Conservation (phyloP, 108 stramenopile species). For the Parietichytrium sp. region DNA sequence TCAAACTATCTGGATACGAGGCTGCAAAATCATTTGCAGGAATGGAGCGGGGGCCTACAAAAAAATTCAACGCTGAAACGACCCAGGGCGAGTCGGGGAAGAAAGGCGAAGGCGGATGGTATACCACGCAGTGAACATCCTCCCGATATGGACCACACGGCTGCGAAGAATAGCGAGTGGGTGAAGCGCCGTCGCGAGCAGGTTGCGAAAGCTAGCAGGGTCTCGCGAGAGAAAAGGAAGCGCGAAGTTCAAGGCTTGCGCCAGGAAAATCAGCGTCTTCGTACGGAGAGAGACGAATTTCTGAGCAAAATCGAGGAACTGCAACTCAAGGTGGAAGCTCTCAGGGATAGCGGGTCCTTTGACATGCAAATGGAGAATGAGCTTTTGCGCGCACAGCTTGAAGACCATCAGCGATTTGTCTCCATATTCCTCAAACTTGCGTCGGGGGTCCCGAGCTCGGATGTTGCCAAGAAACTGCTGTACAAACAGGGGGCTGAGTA, state of each 20-base stretch:
- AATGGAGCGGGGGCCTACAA: no score
- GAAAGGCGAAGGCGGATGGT: no score
- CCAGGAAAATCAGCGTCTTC: conserved; percentile 14
- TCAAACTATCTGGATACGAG: no score
- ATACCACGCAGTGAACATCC: no score
- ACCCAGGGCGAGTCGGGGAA: no score
- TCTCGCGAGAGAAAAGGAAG: not conserved
- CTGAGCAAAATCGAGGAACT: conserved; percentile 8
- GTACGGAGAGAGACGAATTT: not conserved
- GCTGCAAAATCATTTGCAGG: no score
- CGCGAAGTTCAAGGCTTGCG: conserved; percentile 12
- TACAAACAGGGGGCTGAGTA: conserved; percentile 15
- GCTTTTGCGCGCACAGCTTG: conserved; percentile 14
- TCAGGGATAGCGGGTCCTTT: not conserved
- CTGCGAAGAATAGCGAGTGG: no score
- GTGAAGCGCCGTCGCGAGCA: conserved; percentile 11
- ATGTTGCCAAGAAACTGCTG: not conserved
- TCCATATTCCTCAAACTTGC: not conserved
- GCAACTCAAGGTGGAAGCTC: not conserved
- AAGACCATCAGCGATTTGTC: conserved; percentile 30
- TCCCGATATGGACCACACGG: no score
- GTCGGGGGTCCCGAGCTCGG: not conserved
- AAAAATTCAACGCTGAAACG: no score
- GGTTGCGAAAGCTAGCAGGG: conserved; percentile 15
- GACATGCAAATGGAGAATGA: conserved; percentile 38